Percentiles rank a stretch among this genome's conserved stretches.
These are phyloP conservation scores for Fragilaria crotonensis DNA, from an alignment of 108 stramenopile genomes.

Conservation along the genomic window DNA sequence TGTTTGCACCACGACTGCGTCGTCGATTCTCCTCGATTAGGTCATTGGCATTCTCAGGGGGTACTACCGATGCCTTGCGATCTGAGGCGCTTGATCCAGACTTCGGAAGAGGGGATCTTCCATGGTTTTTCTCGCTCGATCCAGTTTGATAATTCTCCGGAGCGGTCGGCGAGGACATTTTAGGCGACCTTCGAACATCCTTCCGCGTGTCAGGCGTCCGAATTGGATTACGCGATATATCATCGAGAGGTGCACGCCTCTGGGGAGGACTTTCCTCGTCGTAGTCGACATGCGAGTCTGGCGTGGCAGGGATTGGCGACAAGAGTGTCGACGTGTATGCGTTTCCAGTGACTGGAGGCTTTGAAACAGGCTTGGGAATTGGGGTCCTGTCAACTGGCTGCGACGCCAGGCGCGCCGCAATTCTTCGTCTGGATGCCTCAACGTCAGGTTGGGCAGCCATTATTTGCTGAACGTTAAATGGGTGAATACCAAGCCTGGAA, in stretches of 20 bases:
- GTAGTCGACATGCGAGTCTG: not conserved
- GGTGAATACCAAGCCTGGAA: constrained; percentile 3
- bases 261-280: not conserved
- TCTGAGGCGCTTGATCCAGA: too few species aligned
- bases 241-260: not conserved
- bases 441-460: not conserved
- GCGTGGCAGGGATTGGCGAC: not conserved
- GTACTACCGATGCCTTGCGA: too few species aligned
- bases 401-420: not conserved
- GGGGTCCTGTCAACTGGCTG: too few species aligned
- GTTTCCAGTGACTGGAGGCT: not conserved
- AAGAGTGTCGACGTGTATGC: not conserved
- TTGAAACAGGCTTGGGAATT: not conserved
- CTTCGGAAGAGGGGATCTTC: too few species aligned
- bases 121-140: too few species aligned
- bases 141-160: too few species aligned
- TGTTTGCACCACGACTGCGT: too few species aligned
- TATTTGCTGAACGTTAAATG: not conserved
- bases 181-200: too few species aligned
- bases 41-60: too few species aligned
- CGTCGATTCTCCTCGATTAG: too few species aligned
- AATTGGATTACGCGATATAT: not conserved
- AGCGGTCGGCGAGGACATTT: too few species aligned
- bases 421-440: not conserved
- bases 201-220: too few species aligned